Conservation (phyloP, 768 basidiomycete species). For the Tylopilus felleus region DNA sequence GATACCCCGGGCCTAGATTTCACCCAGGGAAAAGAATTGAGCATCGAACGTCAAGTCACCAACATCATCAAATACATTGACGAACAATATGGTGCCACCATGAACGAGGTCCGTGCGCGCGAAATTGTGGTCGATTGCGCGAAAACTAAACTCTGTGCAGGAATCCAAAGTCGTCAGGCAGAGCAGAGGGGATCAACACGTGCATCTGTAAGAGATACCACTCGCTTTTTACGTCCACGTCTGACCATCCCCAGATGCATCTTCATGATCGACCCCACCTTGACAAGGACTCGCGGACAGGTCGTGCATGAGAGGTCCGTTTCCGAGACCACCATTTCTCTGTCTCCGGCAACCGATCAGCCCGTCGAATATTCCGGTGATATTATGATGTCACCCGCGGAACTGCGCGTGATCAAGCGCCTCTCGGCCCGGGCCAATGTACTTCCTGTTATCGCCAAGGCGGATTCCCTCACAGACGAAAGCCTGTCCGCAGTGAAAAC, state of each 20-base stretch:
- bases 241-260: conserved; percentile 55
- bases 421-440: conserved; percentile 74
- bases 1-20: conserved; percentile 88
- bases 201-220: conserved; percentile 65
- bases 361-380: conserved; percentile 46
- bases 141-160: conserved; percentile 35
- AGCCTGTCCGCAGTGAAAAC: conserved; percentile 66
- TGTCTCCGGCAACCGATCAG: conserved; percentile 46
- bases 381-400: conserved; percentile 74
- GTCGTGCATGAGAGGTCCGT: conserved; percentile 52
- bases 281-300: conserved; percentile 49
- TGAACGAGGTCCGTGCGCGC: conserved; percentile 62
- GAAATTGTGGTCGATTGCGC: neutral
- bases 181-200: conserved; percentile 85
- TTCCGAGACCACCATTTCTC: conserved; percentile 64
- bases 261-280: conserved; percentile 81
- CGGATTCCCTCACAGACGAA: conserved; percentile 83
- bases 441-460: conserved; percentile 74
- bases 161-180: conserved; percentile 87
- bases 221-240: neutral
- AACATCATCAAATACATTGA: conserved; percentile 75
- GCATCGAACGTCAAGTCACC: conserved; percentile 76
- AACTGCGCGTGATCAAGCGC: conserved; percentile 75
- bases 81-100: conserved; percentile 77
- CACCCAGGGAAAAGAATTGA: conserved; percentile 64